Conservation (phyloP, 2,329 filamentous ascomycete genomes). For the Nemania sp. region DNA sequence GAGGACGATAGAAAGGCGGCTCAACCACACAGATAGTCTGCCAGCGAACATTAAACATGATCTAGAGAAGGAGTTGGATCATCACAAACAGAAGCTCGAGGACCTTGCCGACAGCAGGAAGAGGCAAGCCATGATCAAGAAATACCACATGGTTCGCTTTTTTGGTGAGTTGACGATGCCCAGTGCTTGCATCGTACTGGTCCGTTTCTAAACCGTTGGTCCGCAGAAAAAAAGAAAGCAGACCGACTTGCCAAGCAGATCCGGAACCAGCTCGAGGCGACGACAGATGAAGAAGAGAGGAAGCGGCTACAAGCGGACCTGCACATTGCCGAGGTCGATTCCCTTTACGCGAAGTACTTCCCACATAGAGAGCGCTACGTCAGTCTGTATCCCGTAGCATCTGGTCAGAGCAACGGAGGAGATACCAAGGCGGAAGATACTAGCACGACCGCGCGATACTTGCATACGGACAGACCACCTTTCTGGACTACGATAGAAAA, state of each 20-base stretch:
- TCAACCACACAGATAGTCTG: conserved; percentile 63
- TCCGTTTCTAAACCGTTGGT: conserved; percentile 15
- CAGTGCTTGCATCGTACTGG: neutral
- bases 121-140: conserved; percentile 70
- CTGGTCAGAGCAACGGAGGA: conserved; percentile 38
- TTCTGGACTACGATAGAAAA: conserved; percentile 71
- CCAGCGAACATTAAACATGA: conserved; percentile 70
- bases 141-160: conserved; percentile 83
- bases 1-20: conserved; percentile 68
- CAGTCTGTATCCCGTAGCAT: conserved; percentile 57
- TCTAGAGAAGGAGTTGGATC: conserved; percentile 71
- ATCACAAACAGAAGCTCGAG: conserved; percentile 66
- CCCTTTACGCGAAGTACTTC: conserved; percentile 74
- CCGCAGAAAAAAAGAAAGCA: conserved; percentile 71
- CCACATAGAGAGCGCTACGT: conserved; percentile 73
- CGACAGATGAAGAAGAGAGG: conserved; percentile 55
- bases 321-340: conserved; percentile 72
- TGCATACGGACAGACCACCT: conserved; percentile 55
- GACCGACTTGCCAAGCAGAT: conserved; percentile 67
- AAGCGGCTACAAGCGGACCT: conserved; percentile 58
- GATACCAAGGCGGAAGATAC: conserved; percentile 46
- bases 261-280: conserved; percentile 57
- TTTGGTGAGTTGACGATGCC: conserved; percentile 62
- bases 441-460: conserved; percentile 46
- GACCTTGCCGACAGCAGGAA: conserved; percentile 63